Evolutionary conservation across 2,329 filamentous ascomycete genomes (phyloP).

Genomic region (Lachnellula subtilissima): DNA sequence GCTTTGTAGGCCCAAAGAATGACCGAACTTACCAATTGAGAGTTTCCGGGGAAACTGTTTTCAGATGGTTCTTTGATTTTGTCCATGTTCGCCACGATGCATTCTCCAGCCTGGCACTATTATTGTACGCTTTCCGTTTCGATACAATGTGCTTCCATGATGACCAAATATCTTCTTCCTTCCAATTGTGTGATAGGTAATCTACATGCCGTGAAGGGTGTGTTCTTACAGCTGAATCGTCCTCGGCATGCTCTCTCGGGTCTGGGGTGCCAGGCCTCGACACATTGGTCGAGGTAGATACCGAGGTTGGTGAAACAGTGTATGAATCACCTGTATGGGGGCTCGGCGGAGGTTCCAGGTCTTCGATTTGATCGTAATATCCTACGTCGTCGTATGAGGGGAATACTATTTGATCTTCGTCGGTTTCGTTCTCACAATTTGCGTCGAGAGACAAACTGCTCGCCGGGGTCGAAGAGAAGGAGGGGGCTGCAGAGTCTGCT

Average conservation of each 20-base stretch:
- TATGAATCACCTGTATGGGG: slow-evolving; percentile 49
- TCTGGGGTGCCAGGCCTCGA: slow-evolving; percentile 35
- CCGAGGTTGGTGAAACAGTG: slow-evolving; percentile 50
- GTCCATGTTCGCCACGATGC: slow-evolving; percentile 97
- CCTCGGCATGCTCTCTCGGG: slow-evolving; percentile 35
- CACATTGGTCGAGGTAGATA: slow-evolving; percentile 54
- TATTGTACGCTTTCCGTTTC: slow-evolving; percentile 71
- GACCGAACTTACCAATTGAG: slow-evolving; percentile 73
- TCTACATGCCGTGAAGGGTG: slow-evolving; percentile 76
- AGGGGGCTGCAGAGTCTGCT: slow-evolving; percentile 48
- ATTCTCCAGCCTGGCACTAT: slow-evolving; percentile 82
- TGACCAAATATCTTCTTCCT: slow-evolving; percentile 94
- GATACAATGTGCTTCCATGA: slow-evolving; percentile 93
- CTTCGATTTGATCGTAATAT: slow-evolving; percentile 35
- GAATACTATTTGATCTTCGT: slow-evolving; percentile 59
- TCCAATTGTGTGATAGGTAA: slow-evolving; percentile 93
- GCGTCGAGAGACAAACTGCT: slow-evolving; percentile 70
- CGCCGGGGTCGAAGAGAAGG: slow-evolving; percentile 57
- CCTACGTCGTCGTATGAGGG: slow-evolving; percentile 39
- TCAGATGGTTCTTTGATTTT: slow-evolving; percentile 81
- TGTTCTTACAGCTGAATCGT: slow-evolving; percentile 51
- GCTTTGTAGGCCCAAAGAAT: not conserved
- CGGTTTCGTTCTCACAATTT: slow-evolving; percentile 87
- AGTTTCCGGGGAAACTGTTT: slow-evolving; percentile 83
- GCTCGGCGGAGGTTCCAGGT: slow-evolving; percentile 47